Base-by-base conservation (phyloP, 2,329 filamentous ascomycete genomes). In the Fusarium abutilonis region DNA sequence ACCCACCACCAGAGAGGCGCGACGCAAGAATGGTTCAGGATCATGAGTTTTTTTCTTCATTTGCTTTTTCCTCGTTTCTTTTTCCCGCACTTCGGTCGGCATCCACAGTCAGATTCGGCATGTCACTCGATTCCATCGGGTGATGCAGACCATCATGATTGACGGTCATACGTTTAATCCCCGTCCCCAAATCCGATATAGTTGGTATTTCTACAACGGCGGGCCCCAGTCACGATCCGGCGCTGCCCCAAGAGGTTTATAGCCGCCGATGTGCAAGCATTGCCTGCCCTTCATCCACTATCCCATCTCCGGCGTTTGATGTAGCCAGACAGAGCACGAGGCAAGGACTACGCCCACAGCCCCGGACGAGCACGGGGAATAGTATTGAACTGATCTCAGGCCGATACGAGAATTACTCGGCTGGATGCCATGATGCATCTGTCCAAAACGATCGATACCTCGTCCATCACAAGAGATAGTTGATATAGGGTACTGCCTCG, bases 391-490 rank as follows among this genome's bases (percentile, higher is more conserved):
- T 35, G 40, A 53, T 50, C 53, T 63, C 50, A 58, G 35, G 50
- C 60, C 21, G 52, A 70, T 59, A 68, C 65, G 67, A 70, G 60
- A 70, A 69, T 63, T 61, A 59, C 40, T 68, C 65, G 65, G 65
- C 63, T 63, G 35, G 9, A 38, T 56, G 32, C 52, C 41, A 52
- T 53, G 55, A 53, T 58, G 53, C 52, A 65, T 39, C 35, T 54
- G 56, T 51, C 53, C 45, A 52, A 55, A 52, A 54, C 52, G 56
- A 54, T 42, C 40, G 52, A 51, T 43, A 36, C 41, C 23, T 38
- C 36, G 31, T 32, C 42, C 41, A 39, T 53, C 35, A 8, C 14
- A 13, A 38, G 43, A 38, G 35, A 29, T 32, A 28, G 21, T 21
- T 28, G 10, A 45, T 45, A 35, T 31, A 47, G 39, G 35, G 28